A percentile compares a stretch with the other conserved stretches of the same genome.
phyloP scores from a whole-genome alignment of 148 eudicot species.

The Rhododendron ovatum region DNA sequence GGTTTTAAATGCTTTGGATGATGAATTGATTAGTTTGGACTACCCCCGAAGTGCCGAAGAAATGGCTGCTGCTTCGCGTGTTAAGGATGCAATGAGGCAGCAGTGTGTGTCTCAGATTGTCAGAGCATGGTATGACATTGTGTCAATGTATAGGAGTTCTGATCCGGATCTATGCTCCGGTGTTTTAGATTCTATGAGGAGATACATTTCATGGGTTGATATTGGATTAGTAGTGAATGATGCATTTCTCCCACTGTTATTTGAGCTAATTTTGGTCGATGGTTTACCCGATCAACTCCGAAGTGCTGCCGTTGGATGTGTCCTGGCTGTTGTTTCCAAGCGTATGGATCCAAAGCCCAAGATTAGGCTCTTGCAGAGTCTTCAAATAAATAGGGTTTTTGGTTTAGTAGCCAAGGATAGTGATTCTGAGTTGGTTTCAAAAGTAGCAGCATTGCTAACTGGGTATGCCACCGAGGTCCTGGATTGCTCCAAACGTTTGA shows the following conservation, averaged over 20 bases:
- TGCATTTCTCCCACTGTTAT: slow-evolving; percentile 54
- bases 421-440: slow-evolving; percentile 71
- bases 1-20: slow-evolving; percentile 82
- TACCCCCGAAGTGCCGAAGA: slow-evolving; percentile 67
- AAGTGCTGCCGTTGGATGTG: slow-evolving; percentile 66
- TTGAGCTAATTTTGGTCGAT: slow-evolving; percentile 69
- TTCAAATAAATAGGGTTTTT: slow-evolving; percentile 73
- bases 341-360: slow-evolving; percentile 78
- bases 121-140: slow-evolving; percentile 68
- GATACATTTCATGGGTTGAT: slow-evolving; percentile 91
- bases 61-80: slow-evolving; percentile 47
- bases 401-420: slow-evolving; percentile 52
- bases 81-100: slow-evolving; percentile 95
- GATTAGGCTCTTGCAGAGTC: slow-evolving; percentile 59
- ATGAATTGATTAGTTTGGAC: slow-evolving; percentile 83
- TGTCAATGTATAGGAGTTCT: slow-evolving; percentile 62
- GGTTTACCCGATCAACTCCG: slow-evolving; percentile 66
- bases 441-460: slow-evolving; percentile 72
- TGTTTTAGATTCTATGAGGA: slow-evolving; percentile 79
- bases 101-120: slow-evolving; percentile 88
- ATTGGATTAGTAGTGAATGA: slow-evolving; percentile 77
- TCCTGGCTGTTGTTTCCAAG: slow-evolving; percentile 77
- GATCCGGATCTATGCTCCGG: slow-evolving; percentile 65
- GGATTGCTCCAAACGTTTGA: slow-evolving; percentile 64
- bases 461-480: slow-evolving; percentile 84